phyloP scores from a whole-genome alignment of 2,329 filamentous ascomycete genomes.

The Penicillium occitanis region DNA sequence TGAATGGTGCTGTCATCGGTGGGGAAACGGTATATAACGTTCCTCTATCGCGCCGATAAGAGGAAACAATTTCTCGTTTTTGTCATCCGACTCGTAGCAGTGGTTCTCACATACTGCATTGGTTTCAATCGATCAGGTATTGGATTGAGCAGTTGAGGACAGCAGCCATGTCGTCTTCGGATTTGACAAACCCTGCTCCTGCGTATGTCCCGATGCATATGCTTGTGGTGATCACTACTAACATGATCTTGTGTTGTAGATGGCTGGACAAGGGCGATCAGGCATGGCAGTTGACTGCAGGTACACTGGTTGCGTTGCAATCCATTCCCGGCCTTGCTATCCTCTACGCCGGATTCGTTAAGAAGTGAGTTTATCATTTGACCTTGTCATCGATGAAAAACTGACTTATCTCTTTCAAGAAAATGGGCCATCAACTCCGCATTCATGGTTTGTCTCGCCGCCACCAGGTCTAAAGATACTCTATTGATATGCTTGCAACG shows the following conservation, averaged over 20 bases:
- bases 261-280: conserved; percentile 51
- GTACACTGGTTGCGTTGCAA: conserved; percentile 51
- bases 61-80: not conserved
- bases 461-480: not conserved
- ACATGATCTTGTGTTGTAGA: not conserved
- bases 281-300: conserved; percentile 55
- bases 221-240: not conserved
- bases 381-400: not conserved
- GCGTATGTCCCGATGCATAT: conserved; percentile 15
- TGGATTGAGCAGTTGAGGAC: not conserved
- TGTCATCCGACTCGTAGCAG: not conserved
- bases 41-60: not conserved
- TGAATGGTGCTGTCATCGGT: not conserved
- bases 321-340: conserved; percentile 52
- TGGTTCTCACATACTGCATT: not conserved
- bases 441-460: conserved; percentile 43
- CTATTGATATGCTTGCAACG: not conserved
- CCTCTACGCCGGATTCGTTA: conserved; percentile 51
- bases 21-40: not conserved
- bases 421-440: conserved; percentile 54
- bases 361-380: conserved; percentile 24
- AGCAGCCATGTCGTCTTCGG: conserved; percentile 3
- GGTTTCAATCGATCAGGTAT: not conserved
- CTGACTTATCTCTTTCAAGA: conserved; percentile 20
- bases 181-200: conserved; percentile 22